Percentiles rank a stretch among this genome's conserved stretches.
Conservation (phyloP, 2,329 filamentous ascomycete genomes). For the Botrytis sinoallii region DNA sequence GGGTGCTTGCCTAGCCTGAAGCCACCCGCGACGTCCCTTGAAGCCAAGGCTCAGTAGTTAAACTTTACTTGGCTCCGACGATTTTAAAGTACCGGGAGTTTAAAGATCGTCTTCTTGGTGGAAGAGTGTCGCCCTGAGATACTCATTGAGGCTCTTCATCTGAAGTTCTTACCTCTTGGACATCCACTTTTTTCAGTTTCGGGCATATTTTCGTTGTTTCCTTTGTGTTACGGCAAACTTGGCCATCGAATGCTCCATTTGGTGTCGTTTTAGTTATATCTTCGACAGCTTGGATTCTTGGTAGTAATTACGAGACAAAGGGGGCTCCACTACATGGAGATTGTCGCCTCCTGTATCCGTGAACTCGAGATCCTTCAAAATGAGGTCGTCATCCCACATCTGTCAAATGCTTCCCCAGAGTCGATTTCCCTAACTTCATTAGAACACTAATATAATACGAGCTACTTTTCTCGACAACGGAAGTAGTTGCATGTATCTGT, state of each 20-base stretch:
- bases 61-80: slow-evolving; percentile 16
- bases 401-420: slow-evolving; percentile 6
- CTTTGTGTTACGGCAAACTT: slow-evolving; percentile 18
- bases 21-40: slow-evolving; percentile 1
- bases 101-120: background rate
- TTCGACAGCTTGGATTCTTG: slow-evolving; percentile 15
- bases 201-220: slow-evolving; percentile 15
- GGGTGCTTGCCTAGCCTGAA: slow-evolving; percentile 2
- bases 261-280: slow-evolving; percentile 10
- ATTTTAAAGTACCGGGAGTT: slow-evolving; percentile 10
- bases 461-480: background rate
- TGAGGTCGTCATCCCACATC: slow-evolving; percentile 13
- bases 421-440: slow-evolving; percentile 11
- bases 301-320: slow-evolving; percentile 13
- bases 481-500: slow-evolving; percentile 6
- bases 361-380: slow-evolving; percentile 15
- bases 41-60: slow-evolving; percentile 13
- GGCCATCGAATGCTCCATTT: slow-evolving; percentile 8
- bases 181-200: slow-evolving; percentile 13
- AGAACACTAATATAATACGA: slow-evolving; percentile 12
- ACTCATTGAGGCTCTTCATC: background rate
- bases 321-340: slow-evolving; percentile 14
- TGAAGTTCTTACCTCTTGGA: slow-evolving; percentile 8
- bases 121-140: background rate
- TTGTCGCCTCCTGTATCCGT: background rate